Percentiles rank a stretch among this genome's conserved stretches.
Evolutionary conservation across 768 basidiomycete genomes (phyloP).

Genomic region (Tricholoma sp.): DNA sequence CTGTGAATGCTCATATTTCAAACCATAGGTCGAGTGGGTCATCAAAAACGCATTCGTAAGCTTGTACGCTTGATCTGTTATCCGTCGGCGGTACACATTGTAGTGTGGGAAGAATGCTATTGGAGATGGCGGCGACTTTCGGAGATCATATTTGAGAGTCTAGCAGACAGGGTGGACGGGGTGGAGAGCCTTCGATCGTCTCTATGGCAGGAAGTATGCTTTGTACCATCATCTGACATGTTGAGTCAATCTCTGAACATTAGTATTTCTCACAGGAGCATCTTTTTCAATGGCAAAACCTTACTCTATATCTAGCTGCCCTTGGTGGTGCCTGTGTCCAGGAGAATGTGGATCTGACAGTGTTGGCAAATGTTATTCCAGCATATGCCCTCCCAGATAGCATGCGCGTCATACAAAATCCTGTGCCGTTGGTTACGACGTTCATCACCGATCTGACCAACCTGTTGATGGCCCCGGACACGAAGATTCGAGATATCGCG

Average conservation of each 20-base stretch:
- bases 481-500: constrained; percentile 70
- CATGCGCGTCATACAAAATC: constrained; percentile 59
- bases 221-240: not conserved
- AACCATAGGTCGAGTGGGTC: constrained; percentile 59
- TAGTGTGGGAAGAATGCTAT: constrained; percentile 81
- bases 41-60: constrained; percentile 77
- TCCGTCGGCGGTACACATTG: constrained; percentile 62
- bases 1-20: not conserved
- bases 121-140: constrained; percentile 66
- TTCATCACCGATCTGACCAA: constrained; percentile 71
- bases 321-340: constrained; percentile 62
- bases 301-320: constrained; percentile 72
- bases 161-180: constrained; percentile 27
- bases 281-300: constrained; percentile 80
- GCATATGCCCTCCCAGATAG: constrained; percentile 60
- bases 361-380: constrained; percentile 51
- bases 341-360: constrained; percentile 45
- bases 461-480: constrained; percentile 56
- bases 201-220: constrained; percentile 24
- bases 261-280: constrained; percentile 46
- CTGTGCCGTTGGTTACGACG: constrained; percentile 49
- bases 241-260: not conserved
- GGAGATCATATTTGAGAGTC: constrained; percentile 46
- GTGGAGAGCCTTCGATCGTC: constrained; percentile 19
- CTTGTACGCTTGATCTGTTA: constrained; percentile 59